Evolutionary conservation across 1,284 basidiomycete species (phyloP), one percentile per base, ranked within the genome.

Genomic region (Bondarzewia mesenterica): DNA sequence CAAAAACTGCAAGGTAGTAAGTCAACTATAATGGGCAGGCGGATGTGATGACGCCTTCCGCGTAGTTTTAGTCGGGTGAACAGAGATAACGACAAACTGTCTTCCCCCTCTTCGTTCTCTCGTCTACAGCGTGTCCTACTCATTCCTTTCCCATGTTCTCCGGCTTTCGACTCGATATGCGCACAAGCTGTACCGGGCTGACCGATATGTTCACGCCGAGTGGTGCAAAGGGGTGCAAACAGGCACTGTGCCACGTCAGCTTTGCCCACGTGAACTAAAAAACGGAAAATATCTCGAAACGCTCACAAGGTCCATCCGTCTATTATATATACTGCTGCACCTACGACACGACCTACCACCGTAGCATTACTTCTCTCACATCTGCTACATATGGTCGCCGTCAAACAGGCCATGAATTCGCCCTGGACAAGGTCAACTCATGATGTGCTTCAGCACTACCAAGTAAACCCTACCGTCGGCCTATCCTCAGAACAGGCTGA

Each of bases 401-500:
- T 32, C 6, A 40, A 14, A 29, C 21, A 35, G 32, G 25, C 20
- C 18, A 83, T 89, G 77, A 82, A 89, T 52, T 65, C 68, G 54
- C 83, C 87, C 48, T 90, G 87, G 87, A 80, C 83, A 47, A 71
- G 73, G 58, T 69, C 77, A 36, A 71, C 82, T n/a, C 62, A 77
- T 44, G 72, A 82, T 44, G 71, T 88, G 52, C 71, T 86, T 45
- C 73, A 75, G 53, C 74, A 85, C 62, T 89, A 81, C 59, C 61
- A 67, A 21, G 83, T 87, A 39, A 74, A 86, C 61, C 59, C 70
- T 14, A 57, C 62, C 25, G 63, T 59, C 20, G 87, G 87, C 52
- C 73, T 90, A 29, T 72, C 77, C 37, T 56, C 70, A 16, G 72
- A 77, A 46, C 80, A 84, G 60, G 85, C 80, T 36, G 71, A 72